A percentile compares a stretch with the other conserved stretches of the same genome.
Conservation (phyloP, 2,329 filamentous ascomycete genomes). For the Xylaria sp. region DNA sequence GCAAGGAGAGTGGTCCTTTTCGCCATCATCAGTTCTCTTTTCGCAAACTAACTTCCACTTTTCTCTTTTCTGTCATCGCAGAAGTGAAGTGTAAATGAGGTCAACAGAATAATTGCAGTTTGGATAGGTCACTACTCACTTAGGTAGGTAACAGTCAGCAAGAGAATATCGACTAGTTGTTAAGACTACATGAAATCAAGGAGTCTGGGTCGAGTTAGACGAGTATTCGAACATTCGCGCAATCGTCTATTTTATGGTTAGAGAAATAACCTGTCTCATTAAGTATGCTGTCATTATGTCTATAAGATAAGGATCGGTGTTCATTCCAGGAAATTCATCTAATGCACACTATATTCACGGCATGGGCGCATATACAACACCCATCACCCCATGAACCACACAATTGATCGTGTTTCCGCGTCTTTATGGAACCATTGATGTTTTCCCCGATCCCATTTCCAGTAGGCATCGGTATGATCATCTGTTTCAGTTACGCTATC, state of each 20-base stretch:
- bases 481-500: constrained; percentile 3
- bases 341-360: background rate
- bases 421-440: constrained; percentile 38
- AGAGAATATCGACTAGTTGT: background rate
- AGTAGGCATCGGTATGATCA: constrained; percentile 30
- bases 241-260: background rate
- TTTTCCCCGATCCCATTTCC: constrained; percentile 33
- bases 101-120: background rate
- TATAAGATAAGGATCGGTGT: no score
- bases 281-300: no score
- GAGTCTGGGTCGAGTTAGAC: background rate
- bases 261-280: background rate
- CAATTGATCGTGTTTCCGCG: constrained; percentile 23
- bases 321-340: no score
- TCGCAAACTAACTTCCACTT: background rate
- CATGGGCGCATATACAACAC: background rate
- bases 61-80: background rate
- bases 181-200: background rate
- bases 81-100: background rate
- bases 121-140: background rate
- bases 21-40: background rate
- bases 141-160: background rate
- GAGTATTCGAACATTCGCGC: no score
- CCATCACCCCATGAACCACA: constrained; percentile 34
- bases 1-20: no score